phyloP scores from a whole-genome alignment of 2,329 filamentous ascomycete species.

The Cadophora sp. region DNA sequence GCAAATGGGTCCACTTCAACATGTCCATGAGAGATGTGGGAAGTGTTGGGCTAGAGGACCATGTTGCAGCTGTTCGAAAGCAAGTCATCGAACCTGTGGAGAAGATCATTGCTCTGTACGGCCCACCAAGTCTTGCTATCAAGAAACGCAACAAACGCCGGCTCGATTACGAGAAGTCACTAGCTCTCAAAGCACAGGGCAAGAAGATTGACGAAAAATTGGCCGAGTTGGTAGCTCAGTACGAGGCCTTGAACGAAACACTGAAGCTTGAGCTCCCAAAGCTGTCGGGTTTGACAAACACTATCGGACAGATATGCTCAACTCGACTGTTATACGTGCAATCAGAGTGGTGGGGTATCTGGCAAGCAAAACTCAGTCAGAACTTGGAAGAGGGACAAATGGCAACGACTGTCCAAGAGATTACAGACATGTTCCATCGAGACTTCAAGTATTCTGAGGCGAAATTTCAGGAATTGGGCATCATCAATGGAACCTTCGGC shows the following conservation, averaged over 20 bases:
- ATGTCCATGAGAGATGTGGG: conserved; percentile 87
- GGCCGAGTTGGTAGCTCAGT: conserved; percentile 84
- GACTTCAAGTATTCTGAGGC: conserved; percentile 82
- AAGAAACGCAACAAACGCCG: conserved; percentile 94
- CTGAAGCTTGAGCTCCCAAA: conserved; percentile 91
- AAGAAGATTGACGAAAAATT: conserved; percentile 90
- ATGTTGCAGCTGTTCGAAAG: conserved; percentile 74
- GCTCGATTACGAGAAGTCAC: conserved; percentile 83
- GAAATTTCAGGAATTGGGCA: conserved; percentile 72
- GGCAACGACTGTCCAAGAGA: conserved; percentile 72
- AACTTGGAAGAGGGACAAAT: conserved; percentile 71
- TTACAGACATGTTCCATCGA: conserved; percentile 77
- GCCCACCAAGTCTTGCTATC: conserved; percentile 86
- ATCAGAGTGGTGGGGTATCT: conserved; percentile 80
- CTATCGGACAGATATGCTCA: conserved; percentile 82
- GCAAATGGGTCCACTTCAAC: conserved; percentile 93
- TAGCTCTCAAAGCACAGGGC: conserved; percentile 77
- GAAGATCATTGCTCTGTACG: conserved; percentile 78
- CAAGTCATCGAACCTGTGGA: conserved; percentile 87
- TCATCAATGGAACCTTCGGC: conserved; percentile 76
- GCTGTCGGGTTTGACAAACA: conserved; percentile 81
- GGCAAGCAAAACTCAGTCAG: conserved; percentile 81
- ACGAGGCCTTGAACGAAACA: conserved; percentile 83
- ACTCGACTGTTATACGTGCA: conserved; percentile 87
- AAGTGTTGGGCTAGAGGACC: conserved; percentile 81